phyloP scores from a whole-genome alignment of 1,284 basidiomycete genomes.

The Pseudozyma tsukubaensis region DNA sequence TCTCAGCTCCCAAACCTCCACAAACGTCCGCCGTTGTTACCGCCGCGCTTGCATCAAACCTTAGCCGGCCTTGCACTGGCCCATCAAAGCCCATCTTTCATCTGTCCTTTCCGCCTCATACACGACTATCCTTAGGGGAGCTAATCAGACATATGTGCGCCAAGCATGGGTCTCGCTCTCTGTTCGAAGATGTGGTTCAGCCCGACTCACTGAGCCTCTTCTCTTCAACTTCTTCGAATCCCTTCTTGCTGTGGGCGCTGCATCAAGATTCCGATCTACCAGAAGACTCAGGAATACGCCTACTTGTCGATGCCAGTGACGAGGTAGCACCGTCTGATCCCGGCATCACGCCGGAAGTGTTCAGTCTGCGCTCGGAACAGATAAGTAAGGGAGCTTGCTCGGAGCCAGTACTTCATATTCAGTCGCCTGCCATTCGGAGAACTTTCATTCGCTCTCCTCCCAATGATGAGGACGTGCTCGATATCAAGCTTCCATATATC shows the following conservation, averaged over 20 bases:
- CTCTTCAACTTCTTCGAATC: conserved; percentile 78
- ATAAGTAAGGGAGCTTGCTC: conserved; percentile 63
- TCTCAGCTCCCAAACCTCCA: conserved; percentile 3
- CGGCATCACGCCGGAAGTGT: background rate
- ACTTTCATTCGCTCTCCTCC: conserved; percentile 77
- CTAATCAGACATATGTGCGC: too few species aligned
- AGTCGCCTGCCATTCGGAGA: conserved; percentile 77
- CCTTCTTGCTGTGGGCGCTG: conserved; percentile 75
- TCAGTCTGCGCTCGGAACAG: conserved; percentile 13
- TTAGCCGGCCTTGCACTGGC: background rate
- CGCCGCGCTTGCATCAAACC: background rate
- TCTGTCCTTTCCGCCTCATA: background rate
- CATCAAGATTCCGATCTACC: conserved; percentile 74
- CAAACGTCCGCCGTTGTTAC: background rate
- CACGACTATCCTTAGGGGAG: too few species aligned
- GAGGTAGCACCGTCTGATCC: conserved; percentile 64
- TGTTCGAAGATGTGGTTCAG: conserved; percentile 74
- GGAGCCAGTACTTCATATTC: conserved; percentile 81
- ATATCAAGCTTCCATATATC: conserved; percentile 79
- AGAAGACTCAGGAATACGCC: conserved; percentile 76
- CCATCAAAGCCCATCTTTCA: background rate
- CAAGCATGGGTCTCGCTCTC: conserved; percentile 3
- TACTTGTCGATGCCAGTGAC: conserved; percentile 77
- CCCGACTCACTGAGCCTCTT: conserved; percentile 79
- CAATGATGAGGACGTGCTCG: conserved; percentile 69